Evolutionary conservation across 805 yeast genomes (phyloP).

Genomic region (Schizosaccharomyces japonicus): DNA sequence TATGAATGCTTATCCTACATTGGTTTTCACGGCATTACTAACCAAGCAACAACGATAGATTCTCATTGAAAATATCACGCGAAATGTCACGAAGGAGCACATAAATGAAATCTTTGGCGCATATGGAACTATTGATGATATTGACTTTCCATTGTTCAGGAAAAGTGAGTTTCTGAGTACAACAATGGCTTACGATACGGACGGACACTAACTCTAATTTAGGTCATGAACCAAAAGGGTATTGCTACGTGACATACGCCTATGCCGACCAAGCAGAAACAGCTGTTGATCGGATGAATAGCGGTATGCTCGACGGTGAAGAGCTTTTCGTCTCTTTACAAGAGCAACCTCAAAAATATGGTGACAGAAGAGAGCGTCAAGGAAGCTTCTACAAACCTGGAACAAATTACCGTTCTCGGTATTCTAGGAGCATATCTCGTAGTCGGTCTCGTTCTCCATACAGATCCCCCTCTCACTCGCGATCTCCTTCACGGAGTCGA

Average conservation of each 20-base stretch:
- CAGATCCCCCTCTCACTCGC: too few species aligned
- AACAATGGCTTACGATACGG: not conserved
- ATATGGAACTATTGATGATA: constrained; percentile 7
- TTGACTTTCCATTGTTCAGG: constrained; percentile 6
- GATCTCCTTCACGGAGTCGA: too few species aligned
- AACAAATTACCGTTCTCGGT: too few species aligned
- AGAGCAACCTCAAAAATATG: not conserved
- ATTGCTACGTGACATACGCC: not conserved
- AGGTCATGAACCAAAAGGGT: too few species aligned
- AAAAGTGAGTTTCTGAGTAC: not conserved
- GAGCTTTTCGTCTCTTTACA: not conserved
- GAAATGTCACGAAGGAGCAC: constrained; percentile 8
- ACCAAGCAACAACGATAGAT: too few species aligned
- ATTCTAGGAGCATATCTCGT: too few species aligned
- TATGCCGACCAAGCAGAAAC: not conserved
- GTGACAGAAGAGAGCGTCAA: not conserved
- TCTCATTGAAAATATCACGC: constrained; percentile 8
- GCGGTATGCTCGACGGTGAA: not conserved
- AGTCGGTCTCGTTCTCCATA: too few species aligned
- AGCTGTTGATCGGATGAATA: not conserved
- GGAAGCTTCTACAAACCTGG: too few species aligned
- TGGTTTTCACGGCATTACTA: too few species aligned
- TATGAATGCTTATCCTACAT: too few species aligned
- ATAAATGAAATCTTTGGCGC: constrained; percentile 9
- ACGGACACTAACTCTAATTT: not conserved